These are phyloP conservation scores for Wickerhamomyces sp. DNA, from an alignment of 1,139 yeast species.

Conservation along the genomic window DNA sequence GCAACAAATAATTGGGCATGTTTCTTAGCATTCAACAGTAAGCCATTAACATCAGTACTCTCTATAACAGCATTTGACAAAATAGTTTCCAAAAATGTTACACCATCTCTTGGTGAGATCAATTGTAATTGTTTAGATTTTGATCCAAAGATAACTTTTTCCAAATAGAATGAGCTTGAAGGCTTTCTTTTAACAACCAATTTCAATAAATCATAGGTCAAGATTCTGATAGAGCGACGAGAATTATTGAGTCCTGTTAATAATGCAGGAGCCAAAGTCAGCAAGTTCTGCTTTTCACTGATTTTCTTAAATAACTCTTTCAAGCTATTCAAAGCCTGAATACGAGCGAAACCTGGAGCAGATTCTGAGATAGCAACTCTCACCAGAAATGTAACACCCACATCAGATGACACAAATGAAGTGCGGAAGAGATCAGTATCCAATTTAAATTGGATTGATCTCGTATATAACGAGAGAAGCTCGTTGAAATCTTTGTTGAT, in stretches of 20 bases:
- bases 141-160: constrained; percentile 42
- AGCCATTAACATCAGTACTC: constrained; percentile 34
- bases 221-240: constrained; percentile 35
- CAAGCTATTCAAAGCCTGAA: constrained; percentile 40
- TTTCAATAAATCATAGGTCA: constrained; percentile 28
- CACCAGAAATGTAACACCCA: constrained; percentile 50
- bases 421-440: constrained; percentile 30
- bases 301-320: constrained; percentile 34
- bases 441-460: constrained; percentile 34
- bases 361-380: constrained; percentile 53
- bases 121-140: constrained; percentile 44
- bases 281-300: constrained; percentile 32
- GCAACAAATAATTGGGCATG: constrained; percentile 39
- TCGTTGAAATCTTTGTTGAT: constrained; percentile 41
- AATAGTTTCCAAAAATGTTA: constrained; percentile 42
- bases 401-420: constrained; percentile 34
- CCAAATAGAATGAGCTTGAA: constrained; percentile 36
- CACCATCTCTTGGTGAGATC: constrained; percentile 63
- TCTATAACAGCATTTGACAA: constrained; percentile 44
- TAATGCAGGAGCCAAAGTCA: constrained; percentile 40
- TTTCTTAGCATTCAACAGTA: constrained; percentile 37
- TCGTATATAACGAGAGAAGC: constrained; percentile 39
- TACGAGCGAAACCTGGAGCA: constrained; percentile 53
- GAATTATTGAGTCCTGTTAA: constrained; percentile 36
- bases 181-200: constrained; percentile 35